These are phyloP conservation scores for Spinellus fusiger DNA, from an alignment of 192 early-diverging fungal species.

Conservation along the genomic window DNA sequence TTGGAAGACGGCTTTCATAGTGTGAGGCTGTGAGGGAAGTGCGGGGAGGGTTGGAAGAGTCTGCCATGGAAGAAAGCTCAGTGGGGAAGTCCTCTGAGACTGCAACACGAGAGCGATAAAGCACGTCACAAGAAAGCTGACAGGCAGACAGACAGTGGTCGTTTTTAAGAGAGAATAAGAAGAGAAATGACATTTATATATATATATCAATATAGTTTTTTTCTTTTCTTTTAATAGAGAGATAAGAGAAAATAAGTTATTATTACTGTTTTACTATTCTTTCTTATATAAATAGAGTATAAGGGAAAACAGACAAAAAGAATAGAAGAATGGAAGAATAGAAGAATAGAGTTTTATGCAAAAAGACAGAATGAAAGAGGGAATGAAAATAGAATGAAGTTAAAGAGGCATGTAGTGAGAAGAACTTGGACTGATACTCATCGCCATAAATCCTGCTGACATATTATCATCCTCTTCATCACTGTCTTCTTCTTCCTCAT, in stretches of 20 bases:
- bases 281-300: background rate
- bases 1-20: slow-evolving; percentile 16
- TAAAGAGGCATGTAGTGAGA: slow-evolving; percentile 17
- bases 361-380: background rate
- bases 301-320: background rate
- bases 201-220: background rate
- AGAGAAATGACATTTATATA: background rate
- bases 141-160: background rate
- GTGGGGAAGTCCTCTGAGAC: no score
- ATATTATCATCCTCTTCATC: slow-evolving; percentile 39
- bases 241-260: background rate
- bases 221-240: background rate
- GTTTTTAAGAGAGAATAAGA: background rate
- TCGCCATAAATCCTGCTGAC: slow-evolving; percentile 43
- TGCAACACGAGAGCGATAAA: background rate
- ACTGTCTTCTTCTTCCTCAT: slow-evolving; percentile 30
- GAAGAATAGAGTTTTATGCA: no score
- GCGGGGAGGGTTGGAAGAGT: slow-evolving; percentile 2
- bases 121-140: background rate
- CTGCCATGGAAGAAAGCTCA: no score
- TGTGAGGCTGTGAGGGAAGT: slow-evolving; percentile 16
- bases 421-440: slow-evolving; percentile 52
- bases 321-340: background rate
- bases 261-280: background rate
- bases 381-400: background rate